phyloP scores from a whole-genome alignment of 176 grass and related monocot genomes.

The Bromus sterilis region DNA sequence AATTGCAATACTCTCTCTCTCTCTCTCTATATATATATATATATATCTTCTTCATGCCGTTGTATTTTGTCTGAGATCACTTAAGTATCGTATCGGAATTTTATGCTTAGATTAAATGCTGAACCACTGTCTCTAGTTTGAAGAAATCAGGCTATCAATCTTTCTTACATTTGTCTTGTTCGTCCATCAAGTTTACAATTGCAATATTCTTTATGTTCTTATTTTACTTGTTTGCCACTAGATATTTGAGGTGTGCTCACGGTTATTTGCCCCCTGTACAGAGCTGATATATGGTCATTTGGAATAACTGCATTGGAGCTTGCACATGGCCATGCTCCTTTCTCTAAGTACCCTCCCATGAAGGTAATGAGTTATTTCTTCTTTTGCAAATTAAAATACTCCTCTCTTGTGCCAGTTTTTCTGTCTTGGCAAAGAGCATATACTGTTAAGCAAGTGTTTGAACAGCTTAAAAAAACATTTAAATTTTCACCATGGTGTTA shows the following conservation, averaged over 20 bases:
- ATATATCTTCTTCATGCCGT: neutral
- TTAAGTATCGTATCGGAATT: neutral
- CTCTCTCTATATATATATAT: neutral
- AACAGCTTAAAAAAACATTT: too few species aligned
- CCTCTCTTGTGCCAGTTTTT: neutral
- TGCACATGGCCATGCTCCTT: conserved; percentile 77
- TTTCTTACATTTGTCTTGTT: neutral
- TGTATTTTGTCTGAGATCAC: neutral
- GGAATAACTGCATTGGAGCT: conserved; percentile 77
- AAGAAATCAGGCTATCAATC: neutral
- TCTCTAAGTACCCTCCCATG: conserved; percentile 85
- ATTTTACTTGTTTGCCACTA: conserved; percentile 1
- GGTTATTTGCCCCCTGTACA: conserved; percentile 15
- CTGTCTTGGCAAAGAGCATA: neutral
- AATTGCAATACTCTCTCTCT: neutral
- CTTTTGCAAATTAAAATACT: neutral
- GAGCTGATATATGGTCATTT: conserved; percentile 86
- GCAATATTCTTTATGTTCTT: neutral
- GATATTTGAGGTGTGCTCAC: neutral
- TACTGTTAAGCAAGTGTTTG: neutral
- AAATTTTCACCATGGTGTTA: neutral
- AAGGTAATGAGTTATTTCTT: conserved; percentile 32
- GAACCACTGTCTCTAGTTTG: neutral
- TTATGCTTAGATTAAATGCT: neutral
- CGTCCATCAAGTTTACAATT: neutral